Evolutionary conservation across 371 early-diverging fungal species (phyloP), one percentile per base, ranked within the genome.

Genomic region (Mucor sp.): DNA sequence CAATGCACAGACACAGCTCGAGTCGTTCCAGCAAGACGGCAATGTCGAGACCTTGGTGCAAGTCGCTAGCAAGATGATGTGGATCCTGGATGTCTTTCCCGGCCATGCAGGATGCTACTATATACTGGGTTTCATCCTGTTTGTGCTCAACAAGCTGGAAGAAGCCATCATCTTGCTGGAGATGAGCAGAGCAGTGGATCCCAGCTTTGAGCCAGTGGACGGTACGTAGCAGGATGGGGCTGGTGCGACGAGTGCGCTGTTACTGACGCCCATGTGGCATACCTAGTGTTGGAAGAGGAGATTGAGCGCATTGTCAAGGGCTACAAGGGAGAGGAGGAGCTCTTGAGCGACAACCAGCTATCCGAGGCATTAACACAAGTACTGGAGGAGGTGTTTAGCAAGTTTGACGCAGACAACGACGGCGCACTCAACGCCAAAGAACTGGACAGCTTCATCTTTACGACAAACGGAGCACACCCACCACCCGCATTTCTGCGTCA

Each of bases 81-180:
- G 74, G 64, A 72, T 85, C 47, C 60, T 85, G n/a, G 86, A 85
- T 23, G 63, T 78, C 33, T 83, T 82, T 37, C 86, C 86, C 27
- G 74, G 74, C n/a, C 81, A 83, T 74, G 82, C 82, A 19, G 86
- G 82, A 41, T 83, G 86, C 66, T 85, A 85, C 65, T 82, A 85
- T 69, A 68, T 85, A 11, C 69, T 85, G 7, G 82, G 76, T 9
- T 82, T 83, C 56, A 75, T 84, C 21, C 68, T 82, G 17, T 85
- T 82, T 65, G 78, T 83, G 3, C 55, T 85, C n/a, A 85, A 83
- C 61, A 78, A 79, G 12, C 64, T 85, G 4, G 81, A 83, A 65
- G 84, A 80, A 60, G 81, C 86, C 1, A 68, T 75, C 14, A 70
- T 76, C 23, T 57, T 85, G 14, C 69, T 85, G 12, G 75, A 82